These are phyloP conservation scores for Erythrophleum fordii DNA, from an alignment of 306 rosid species.

Conservation along the genomic window DNA sequence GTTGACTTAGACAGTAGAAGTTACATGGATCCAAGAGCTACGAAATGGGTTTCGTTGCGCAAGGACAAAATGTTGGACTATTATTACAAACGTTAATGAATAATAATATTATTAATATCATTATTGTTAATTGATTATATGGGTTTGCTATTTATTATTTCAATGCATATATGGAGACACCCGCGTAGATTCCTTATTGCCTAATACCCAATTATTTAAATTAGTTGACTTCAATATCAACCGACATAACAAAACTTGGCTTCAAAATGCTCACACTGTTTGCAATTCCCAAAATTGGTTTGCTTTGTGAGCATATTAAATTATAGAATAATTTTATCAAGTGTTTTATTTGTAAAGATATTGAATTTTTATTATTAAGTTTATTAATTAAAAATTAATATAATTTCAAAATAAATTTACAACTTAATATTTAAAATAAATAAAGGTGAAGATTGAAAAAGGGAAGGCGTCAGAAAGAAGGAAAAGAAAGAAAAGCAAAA, in stretches of 20 bases:
- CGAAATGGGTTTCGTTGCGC: neutral
- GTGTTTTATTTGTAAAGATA: too few relatives aligned
- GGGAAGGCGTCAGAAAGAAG: too few relatives aligned
- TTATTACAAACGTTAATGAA: neutral
- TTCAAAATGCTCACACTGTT: conserved; percentile 22
- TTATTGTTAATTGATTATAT: neutral
- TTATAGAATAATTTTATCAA: too few relatives aligned
- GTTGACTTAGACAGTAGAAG: conserved; percentile 20
- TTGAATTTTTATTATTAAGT: too few relatives aligned
- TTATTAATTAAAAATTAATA: too few relatives aligned
- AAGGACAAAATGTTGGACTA: neutral
- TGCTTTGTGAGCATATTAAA: too few relatives aligned
- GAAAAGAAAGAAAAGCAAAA: neutral
- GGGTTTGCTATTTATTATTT: neutral
- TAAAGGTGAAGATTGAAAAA: too few relatives aligned
- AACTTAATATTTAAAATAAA: too few relatives aligned
- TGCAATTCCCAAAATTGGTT: conserved; percentile 1
- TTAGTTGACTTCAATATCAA: conserved; percentile 35
- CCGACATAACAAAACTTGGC: conserved; percentile 44
- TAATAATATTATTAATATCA: neutral
- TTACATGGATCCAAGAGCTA: conserved; percentile 12
- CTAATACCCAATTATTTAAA: conserved; percentile 3
- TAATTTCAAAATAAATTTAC: too few relatives aligned
- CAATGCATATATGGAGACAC: conserved; percentile 24
- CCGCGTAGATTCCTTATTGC: neutral